Conservation (phyloP, 495 filamentous ascomycete species). For the Tuber borchii region DNA sequence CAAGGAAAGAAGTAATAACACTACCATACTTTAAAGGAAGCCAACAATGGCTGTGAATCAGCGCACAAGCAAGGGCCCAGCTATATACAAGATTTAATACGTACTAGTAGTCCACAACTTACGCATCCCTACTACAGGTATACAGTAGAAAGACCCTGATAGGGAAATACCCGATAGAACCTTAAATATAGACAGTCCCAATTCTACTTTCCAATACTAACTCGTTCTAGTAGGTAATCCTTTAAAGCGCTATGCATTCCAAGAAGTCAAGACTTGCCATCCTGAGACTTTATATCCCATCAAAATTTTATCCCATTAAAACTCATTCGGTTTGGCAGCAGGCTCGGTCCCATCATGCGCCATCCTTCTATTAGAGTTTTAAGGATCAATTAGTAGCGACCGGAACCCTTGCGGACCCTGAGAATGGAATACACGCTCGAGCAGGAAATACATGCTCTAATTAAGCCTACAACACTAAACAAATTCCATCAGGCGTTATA, state of each 20-base stretch:
- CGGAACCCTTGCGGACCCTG: not conserved
- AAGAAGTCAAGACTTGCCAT: not conserved
- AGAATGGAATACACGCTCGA: not conserved
- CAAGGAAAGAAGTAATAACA: not conserved
- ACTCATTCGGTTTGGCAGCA: not conserved
- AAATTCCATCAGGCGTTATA: not conserved
- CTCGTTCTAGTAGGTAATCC: not conserved
- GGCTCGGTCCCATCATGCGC: not conserved
- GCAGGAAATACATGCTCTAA: not conserved
- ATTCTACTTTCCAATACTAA: not conserved
- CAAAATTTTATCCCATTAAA: not conserved
- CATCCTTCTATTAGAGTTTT: not conserved
- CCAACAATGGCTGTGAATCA: not conserved
- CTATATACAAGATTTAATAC: not conserved
- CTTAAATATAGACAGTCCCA: not conserved
- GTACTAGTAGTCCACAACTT: not conserved
- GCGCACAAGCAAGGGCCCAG: not conserved
- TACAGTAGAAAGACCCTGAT: not conserved
- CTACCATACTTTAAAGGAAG: not conserved
- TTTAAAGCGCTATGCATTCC: not conserved
- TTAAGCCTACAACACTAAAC: not conserved
- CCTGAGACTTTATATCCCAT: not conserved
- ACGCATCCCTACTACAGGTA: not conserved
- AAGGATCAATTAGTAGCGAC: not conserved
- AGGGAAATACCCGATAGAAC: not conserved